A percentile compares a stretch with the other conserved stretches of the same genome.
phyloP scores from a whole-genome alignment of 768 basidiomycete species.

The Lepiota subincarnata region DNA sequence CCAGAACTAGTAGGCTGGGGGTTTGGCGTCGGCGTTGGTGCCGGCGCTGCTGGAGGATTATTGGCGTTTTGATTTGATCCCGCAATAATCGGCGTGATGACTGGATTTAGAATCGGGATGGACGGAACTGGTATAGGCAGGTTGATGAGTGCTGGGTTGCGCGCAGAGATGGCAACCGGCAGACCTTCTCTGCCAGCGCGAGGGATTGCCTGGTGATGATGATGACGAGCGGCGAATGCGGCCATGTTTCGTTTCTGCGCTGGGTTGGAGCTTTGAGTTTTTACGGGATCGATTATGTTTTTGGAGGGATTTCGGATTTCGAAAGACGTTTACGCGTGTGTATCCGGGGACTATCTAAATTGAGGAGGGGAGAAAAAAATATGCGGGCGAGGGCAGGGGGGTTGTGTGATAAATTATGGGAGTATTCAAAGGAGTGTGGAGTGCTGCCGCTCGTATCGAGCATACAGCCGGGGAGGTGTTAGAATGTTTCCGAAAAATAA shows the following conservation, averaged over 20 bases:
- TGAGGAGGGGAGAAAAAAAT: too few species aligned
- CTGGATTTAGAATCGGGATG: slow-evolving; percentile 34
- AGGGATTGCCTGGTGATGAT: not conserved
- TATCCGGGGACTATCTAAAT: too few species aligned
- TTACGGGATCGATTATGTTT: too few species aligned
- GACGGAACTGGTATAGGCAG: slow-evolving; percentile 35
- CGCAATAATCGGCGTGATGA: slow-evolving; percentile 31
- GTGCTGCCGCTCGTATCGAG: too few species aligned
- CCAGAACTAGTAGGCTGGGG: slow-evolving; percentile 12
- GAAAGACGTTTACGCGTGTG: too few species aligned
- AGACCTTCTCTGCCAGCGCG: not conserved
- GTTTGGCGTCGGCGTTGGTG: slow-evolving; percentile 14
- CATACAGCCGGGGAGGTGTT: too few species aligned
- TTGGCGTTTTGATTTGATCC: slow-evolving; percentile 16
- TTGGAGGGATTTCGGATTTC: too few species aligned
- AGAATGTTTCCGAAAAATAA: not conserved
- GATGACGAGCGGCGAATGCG: slow-evolving; percentile 3
- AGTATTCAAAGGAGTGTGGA: too few species aligned
- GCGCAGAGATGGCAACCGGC: slow-evolving; percentile 13
- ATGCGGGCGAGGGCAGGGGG: too few species aligned
- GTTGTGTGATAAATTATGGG: too few species aligned
- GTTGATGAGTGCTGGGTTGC: slow-evolving; percentile 35
- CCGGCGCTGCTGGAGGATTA: slow-evolving; percentile 9
- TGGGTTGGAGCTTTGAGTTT: too few species aligned
- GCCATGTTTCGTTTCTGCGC: too few species aligned